Base-by-base conservation (phyloP, 2,329 filamentous ascomycete genomes). In the Immersiporthe knoxdaviesiana region DNA sequence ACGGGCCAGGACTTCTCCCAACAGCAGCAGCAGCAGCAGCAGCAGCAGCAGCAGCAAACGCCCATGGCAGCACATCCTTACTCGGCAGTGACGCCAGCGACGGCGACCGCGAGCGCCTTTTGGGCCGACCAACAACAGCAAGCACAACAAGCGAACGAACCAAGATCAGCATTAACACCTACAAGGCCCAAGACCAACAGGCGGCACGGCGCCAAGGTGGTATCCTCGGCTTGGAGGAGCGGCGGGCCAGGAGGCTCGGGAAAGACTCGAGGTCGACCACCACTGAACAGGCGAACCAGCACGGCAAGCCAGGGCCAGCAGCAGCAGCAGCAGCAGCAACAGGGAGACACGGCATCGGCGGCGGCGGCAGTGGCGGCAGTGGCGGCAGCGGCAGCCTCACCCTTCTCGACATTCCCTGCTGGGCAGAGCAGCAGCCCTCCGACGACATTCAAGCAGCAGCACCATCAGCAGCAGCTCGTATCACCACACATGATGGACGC, bases 221-320 rank as follows among this genome's bases (percentile, higher is more conserved):
- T 97, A 0, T 97, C 94, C 0, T 97, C 94, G 12, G 94, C 94
- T 0, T 97, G 94, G 94, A 89, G 91, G 67, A 88, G 88, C 72
- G 88, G 86, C 69, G 87, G 87, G 21, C 83, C 85, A 52, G 84
- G 88, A 16, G 81, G 87, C 1, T 87, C 85, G 5, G 90, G 91
- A 1, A 97, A 94, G 77, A 84, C 91, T 18, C 85, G 94, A 72
- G 94, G 94, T 8, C 85, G 94, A 70, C 94, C 94, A 56, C 92
- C 93, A 0, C 91, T 90, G 68, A 92, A 91, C 74, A 86, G 89
- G 11, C 69, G 67, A 37, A 50, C 50, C 12, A 70, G 66, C 35
- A 86, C 84, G n/a, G 66, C 71, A 16, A 74, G 82, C 74, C 70
- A 77, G 74, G 70, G 84, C 85, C 61, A 63, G 61, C 24, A 24